Evolutionary conservation across 148 eudicot species (phyloP).

Genomic region (Rhododendron henanense): DNA sequence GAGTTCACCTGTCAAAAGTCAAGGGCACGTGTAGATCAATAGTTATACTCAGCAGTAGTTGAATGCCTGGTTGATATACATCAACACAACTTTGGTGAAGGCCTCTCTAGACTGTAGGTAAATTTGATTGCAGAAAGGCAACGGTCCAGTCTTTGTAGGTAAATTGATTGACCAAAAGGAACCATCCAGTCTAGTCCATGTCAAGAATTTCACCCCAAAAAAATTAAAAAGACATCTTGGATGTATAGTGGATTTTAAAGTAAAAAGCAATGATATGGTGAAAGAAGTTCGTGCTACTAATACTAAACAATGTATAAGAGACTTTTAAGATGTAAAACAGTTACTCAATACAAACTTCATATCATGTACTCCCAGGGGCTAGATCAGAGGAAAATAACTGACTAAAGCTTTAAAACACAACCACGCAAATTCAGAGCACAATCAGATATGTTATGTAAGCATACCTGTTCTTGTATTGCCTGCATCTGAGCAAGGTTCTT

Average conservation of each 20-base stretch:
- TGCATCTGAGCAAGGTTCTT: slow-evolving; percentile 71
- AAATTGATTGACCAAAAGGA: not conserved
- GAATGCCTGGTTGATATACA: not conserved
- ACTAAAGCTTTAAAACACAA: not conserved
- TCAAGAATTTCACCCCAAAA: not conserved
- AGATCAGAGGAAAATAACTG: not conserved
- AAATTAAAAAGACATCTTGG: not conserved
- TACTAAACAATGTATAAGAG: not conserved
- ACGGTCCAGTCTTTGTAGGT: not conserved
- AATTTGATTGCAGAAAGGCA: not conserved
- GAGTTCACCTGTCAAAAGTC: slow-evolving; percentile 54
- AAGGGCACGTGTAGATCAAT: not conserved
- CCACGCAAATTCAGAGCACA: not conserved
- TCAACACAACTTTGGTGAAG: not conserved
- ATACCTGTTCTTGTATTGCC: slow-evolving; percentile 83
- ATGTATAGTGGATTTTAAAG: not conserved
- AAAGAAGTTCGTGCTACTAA: not conserved
- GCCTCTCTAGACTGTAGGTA: not conserved
- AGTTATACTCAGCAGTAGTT: not conserved
- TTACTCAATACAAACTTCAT: not conserved
- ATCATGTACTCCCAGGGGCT: not conserved
- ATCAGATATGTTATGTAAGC: slow-evolving; percentile 7
- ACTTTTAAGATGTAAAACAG: not conserved
- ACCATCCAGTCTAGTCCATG: not conserved
- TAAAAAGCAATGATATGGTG: not conserved